phyloP scores from a whole-genome alignment of 2,329 filamentous ascomycete genomes.

The Polychaeton citri region DNA sequence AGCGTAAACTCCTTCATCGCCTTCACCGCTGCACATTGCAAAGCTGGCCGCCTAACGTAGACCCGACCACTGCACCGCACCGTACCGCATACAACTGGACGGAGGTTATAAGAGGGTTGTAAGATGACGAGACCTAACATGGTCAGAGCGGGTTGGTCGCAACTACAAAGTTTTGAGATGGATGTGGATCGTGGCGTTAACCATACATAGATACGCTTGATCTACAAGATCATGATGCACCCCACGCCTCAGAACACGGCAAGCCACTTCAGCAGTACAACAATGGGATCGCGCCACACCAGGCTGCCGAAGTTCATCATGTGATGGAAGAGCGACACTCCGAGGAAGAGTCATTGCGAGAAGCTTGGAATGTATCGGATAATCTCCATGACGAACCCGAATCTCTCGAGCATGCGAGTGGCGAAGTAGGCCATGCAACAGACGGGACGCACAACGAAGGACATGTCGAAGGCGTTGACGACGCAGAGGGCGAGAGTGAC shows the following conservation, averaged over 20 bases:
- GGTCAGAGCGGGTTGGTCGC: constrained; percentile 39
- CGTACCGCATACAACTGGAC: too few species aligned
- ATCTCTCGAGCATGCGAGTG: constrained; percentile 37
- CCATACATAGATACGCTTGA: constrained; percentile 69
- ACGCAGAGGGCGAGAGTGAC: constrained; percentile 59
- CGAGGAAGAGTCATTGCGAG: constrained; percentile 56
- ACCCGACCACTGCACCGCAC: too few species aligned
- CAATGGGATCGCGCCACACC: constrained; percentile 59
- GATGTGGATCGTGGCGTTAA: constrained; percentile 13
- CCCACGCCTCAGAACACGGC: constrained; percentile 72
- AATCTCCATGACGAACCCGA: constrained; percentile 30
- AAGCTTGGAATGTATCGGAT: constrained; percentile 33
- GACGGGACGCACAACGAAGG: constrained; percentile 24
- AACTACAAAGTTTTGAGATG: constrained; percentile 2
- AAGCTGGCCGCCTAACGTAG: too few species aligned
- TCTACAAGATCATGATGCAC: constrained; percentile 70
- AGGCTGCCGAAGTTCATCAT: constrained; percentile 71
- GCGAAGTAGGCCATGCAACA: constrained; percentile 13
- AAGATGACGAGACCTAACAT: constrained; percentile 43
- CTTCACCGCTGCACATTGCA: too few species aligned
- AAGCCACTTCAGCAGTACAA: constrained; percentile 41
- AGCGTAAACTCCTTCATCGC: too few species aligned
- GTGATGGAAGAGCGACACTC: constrained; percentile 60
- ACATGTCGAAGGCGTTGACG: constrained; percentile 32
- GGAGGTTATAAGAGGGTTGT: too few species aligned